Percentiles rank a stretch among this genome's conserved stretches.
phyloP scores from a whole-genome alignment of 2,329 filamentous ascomycete species.

The Sordariomycetes sp. region DNA sequence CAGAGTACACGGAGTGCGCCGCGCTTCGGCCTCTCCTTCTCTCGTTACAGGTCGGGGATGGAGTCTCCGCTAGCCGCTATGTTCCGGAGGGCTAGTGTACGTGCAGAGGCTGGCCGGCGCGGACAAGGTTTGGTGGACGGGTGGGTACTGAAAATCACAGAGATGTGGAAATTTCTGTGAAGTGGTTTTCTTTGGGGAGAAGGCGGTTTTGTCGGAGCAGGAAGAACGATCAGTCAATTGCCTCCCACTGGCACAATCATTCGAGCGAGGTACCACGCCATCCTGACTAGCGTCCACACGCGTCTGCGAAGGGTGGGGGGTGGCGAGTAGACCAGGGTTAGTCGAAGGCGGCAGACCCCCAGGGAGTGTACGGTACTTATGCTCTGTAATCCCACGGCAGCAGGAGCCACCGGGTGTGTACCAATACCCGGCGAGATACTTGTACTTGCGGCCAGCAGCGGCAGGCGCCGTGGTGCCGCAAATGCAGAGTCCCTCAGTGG shows the following conservation, averaged over 20 bases:
- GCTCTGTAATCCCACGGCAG: no score
- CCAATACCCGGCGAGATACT: not conserved
- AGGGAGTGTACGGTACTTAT: no score
- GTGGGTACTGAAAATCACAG: slow-evolving; percentile 1
- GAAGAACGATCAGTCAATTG: not conserved
- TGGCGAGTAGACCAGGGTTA: not conserved
- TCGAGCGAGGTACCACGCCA: slow-evolving; percentile 2
- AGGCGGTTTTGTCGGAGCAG: slow-evolving; percentile 1
- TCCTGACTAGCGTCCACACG: slow-evolving; percentile 2
- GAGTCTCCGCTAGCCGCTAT: not conserved
- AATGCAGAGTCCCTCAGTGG: no score
- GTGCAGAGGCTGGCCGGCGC: not conserved
- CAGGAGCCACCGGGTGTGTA: not conserved
- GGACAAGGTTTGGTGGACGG: not conserved
- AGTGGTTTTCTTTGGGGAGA: not conserved
- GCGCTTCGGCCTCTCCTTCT: not conserved
- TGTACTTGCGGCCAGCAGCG: no score
- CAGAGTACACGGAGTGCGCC: not conserved
- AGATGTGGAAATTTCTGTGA: slow-evolving; percentile 1
- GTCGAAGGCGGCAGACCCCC: no score
- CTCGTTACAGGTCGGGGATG: not conserved
- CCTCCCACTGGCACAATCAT: not conserved
- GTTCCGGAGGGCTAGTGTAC: not conserved
- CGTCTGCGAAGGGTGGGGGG: not conserved
- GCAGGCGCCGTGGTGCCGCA: no score